Percentiles rank a stretch among this genome's conserved stretches.
These are phyloP conservation scores for Pichia inconspicua DNA, from an alignment of 1,139 yeast species.

Conservation along the genomic window DNA sequence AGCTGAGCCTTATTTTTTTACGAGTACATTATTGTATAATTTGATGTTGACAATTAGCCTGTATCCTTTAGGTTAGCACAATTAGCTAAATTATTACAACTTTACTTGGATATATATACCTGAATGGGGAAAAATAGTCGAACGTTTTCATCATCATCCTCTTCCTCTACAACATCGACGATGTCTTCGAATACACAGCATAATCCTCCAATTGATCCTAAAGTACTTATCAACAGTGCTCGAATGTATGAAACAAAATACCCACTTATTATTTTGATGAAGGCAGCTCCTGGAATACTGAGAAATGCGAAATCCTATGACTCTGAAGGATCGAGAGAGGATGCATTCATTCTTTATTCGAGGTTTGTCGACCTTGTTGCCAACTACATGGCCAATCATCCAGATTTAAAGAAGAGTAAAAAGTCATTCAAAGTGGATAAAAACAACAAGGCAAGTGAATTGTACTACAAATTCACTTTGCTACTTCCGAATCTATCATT, in stretches of 20 bases:
- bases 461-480: constrained; percentile 19
- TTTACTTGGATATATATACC: background rate
- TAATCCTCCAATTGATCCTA: constrained; percentile 21
- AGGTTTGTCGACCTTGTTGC: constrained; percentile 44
- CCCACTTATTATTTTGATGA: constrained; percentile 39
- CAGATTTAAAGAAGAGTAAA: constrained; percentile 30
- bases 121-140: constrained; percentile 3
- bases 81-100: no score
- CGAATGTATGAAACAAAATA: constrained; percentile 33
- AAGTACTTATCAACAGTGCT: constrained; percentile 36
- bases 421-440: constrained; percentile 15
- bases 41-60: no score
- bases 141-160: constrained; percentile 1
- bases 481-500: constrained; percentile 24
- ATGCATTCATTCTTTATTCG: constrained; percentile 42
- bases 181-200: constrained; percentile 11
- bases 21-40: no score
- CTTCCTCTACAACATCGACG: constrained; percentile 15
- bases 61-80: no score
- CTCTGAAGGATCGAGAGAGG: constrained; percentile 32
- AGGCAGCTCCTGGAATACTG: constrained; percentile 34
- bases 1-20: background rate
- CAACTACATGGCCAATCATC: constrained; percentile 37
- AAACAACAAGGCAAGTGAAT: constrained; percentile 19
- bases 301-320: constrained; percentile 40